Evolutionary conservation across 108 stramenopile species (phyloP).

Genomic region (Nitzschia sp.): DNA sequence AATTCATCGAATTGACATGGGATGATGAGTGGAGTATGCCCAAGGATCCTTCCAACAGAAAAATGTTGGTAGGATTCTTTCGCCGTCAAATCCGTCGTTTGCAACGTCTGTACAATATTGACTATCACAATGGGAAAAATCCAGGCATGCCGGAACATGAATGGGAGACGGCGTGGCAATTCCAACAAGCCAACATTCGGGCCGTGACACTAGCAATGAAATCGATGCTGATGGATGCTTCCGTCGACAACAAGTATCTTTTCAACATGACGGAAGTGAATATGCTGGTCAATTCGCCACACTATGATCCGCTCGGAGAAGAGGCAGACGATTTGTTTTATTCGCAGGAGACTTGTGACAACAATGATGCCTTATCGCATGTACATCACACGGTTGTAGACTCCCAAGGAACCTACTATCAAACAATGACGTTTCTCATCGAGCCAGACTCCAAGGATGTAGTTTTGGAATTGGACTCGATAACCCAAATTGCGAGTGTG

Average conservation of each 20-base stretch:
- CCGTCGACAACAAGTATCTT: neutral
- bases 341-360: conserved; percentile 10
- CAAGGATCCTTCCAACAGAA: neutral
- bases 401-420: conserved; percentile 31
- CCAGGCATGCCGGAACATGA: conserved; percentile 19
- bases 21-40: neutral
- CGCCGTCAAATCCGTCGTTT: conserved; percentile 8
- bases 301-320: conserved; percentile 18
- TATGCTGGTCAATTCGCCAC: neutral
- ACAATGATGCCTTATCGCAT: neutral
- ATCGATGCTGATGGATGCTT: neutral
- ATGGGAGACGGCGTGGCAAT: conserved; percentile 19
- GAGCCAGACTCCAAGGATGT: conserved; percentile 45
- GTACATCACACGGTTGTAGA: neutral
- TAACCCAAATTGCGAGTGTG: conserved; percentile 70
- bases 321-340: conserved; percentile 19
- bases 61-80: neutral
- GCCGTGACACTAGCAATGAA: conserved; percentile 26
- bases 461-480: conserved; percentile 62
- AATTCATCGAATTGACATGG: neutral
- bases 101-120: conserved; percentile 4
- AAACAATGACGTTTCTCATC: conserved; percentile 34
- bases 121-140: neutral
- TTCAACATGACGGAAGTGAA: neutral
- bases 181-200: conserved; percentile 11